Evolutionary conservation across 129 eudicot species (phyloP), one percentile per base, ranked within the genome.

Genomic region (Kitagawia praeruptora): DNA sequence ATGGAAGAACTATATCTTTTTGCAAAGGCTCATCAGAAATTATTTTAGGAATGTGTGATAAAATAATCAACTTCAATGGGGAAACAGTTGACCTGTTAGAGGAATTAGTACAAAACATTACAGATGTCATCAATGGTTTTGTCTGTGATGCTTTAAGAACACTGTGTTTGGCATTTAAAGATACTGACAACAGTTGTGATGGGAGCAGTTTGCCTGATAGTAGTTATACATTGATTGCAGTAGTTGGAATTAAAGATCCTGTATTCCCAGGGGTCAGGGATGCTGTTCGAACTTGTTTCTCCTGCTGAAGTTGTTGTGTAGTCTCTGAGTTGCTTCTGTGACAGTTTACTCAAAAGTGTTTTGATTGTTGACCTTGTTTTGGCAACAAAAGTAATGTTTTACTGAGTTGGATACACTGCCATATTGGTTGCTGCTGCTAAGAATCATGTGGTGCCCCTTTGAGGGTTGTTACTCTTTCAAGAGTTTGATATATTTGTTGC

Each of bases 11-110:
- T 21, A 86, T 92, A 48, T 97, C 92, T 6, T 89, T 88, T 58
- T 87, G 96, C 84, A 93, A 93, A 89, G 98, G 98, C 10, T 97
- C 98, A 53, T 88, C 98, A 0, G 98, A 93, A 71, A 93, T 93
- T 45, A 81, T 93, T 61, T 8, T 93, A 12, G 81, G 84, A 42
- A 79, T 89, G 84, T 93, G 98, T 69, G 85, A 87, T 81, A 93
- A 69, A 61, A 48, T 82, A 16, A 70, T 93, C 19, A 88, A 88
- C 70, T 31, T 42, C 11, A 78, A 84, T 75, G 97, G 98, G 48
- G 87, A 88, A 66, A 9, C 66, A 8, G 86, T 86, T 38, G 70
- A 69, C 5, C 72, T 93, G 76, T 79, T 96, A 0, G 86, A 84
- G 83, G 96, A 93, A 79, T 80, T 84, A 75, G 58, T 49, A 42